Percentiles rank a stretch among this genome's conserved stretches.
These are phyloP conservation scores for Leccinellum rugosiceps DNA, from an alignment of 768 basidiomycete species.

Conservation along the genomic window DNA sequence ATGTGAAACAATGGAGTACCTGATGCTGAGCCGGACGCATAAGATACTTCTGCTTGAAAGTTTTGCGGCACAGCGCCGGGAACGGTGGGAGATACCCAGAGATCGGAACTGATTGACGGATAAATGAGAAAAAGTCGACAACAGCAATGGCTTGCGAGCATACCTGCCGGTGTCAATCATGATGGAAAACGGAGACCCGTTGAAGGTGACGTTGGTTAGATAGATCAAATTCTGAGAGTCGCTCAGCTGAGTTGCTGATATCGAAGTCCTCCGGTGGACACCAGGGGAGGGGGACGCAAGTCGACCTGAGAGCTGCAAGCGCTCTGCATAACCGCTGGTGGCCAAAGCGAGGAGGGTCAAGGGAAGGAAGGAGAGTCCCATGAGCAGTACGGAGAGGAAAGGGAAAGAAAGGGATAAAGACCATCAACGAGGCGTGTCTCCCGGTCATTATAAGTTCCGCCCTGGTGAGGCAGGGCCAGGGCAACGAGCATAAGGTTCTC, in stretches of 20 bases:
- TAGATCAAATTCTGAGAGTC: conserved; percentile 36
- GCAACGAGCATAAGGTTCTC: background rate
- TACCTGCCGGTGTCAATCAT: conserved; percentile 48
- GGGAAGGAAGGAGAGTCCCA: conserved; percentile 11
- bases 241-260: conserved; percentile 27
- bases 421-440: background rate
- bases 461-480: background rate
- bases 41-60: conserved; percentile 39
- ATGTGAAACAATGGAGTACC: conserved; percentile 32
- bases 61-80: conserved; percentile 38
- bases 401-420: background rate
- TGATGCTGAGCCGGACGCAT: conserved; percentile 51
- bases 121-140: background rate
- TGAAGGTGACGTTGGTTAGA: conserved; percentile 38
- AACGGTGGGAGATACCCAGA: conserved; percentile 54
- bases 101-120: conserved; percentile 50
- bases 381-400: background rate
- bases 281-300: background rate
- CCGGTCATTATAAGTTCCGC: conserved; percentile 1
- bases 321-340: conserved; percentile 6
- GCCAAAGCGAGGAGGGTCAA: conserved; percentile 8
- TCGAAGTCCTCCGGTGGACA: conserved; percentile 24
- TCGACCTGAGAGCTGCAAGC: conserved; percentile 17
- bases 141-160: background rate
- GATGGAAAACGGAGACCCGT: conserved; percentile 32